Base-by-base conservation (phyloP, 495 filamentous ascomycete genomes). In the Neurospora sp. region DNA sequence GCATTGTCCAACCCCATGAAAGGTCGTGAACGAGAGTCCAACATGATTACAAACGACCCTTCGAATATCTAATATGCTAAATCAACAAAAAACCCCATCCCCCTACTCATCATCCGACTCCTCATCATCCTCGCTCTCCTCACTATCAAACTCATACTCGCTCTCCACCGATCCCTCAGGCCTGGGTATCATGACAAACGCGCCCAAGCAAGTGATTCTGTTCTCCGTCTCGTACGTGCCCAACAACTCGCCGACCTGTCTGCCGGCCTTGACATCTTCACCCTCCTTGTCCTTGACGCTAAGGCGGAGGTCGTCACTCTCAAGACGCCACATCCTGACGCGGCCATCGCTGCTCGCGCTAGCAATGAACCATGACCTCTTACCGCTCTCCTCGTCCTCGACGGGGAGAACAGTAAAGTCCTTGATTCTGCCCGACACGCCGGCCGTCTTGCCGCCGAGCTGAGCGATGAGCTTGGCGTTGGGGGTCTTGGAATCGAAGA, bases 121-220 rank as follows among this genome's bases (percentile, higher is more conserved):
- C 8, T 80, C 79, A 54, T 79, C 79, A 35, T 80, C 82, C 42
- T 88, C 85, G 5, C 82, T 82, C 41, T 82, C 79, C 10, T 83
- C 77, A 12, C 77, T 77, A 10, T 83, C 83, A 77, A 78, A 79
- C 77, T 86, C 83, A 69, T 83, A 85, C 71, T 88, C 86, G 73
- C 81, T 84, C 69, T 87, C 82, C 73, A 85, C 83, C 11, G 77
- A 80, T 20, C 83, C 85, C 69, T 84, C 82, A 10, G 84, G 82
- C 23, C 84, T 83, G 66, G 88, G 85, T 82, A 89, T 86, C 94
- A 98, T 97, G 73, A 92, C 84, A 80, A 97, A 98, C 59, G 92
- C 90, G 73, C 86, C 89, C 75, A 99, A 72, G 80, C 96, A 99
- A 12, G 94, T 99, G 74, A 99, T 94, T 69, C 96, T 87, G 79